Conservation (phyloP, 2,329 filamentous ascomycete genomes). For the Pseudogymnoascus destructans region DNA sequence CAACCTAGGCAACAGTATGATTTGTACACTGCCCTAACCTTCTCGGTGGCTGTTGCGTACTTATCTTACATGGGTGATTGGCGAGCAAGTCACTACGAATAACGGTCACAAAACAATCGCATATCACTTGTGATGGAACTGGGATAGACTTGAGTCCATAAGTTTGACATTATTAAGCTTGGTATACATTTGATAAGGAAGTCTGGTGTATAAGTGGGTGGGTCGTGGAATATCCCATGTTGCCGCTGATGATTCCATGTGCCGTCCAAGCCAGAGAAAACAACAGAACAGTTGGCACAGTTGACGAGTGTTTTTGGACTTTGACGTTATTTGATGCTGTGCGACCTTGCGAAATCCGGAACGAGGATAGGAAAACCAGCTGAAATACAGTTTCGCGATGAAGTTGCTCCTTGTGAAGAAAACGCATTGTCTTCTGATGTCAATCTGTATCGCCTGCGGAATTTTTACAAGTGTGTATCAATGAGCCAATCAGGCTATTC, state of each 20-base stretch:
- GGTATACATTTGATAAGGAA: constrained; percentile 1
- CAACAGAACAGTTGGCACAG: background rate
- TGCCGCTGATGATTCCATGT: background rate
- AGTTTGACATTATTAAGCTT: constrained; percentile 3
- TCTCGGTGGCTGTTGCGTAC: background rate
- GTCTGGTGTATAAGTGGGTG: background rate
- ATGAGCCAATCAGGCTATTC: constrained; percentile 14
- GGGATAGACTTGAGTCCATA: background rate
- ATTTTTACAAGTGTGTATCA: background rate
- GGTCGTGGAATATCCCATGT: background rate
- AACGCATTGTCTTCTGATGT: background rate
- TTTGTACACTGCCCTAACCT: too few species aligned
- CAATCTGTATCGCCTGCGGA: background rate
- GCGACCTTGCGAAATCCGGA: background rate
- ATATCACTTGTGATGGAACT: background rate
- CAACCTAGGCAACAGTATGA: too few species aligned
- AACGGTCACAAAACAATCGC: background rate
- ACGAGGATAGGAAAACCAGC: background rate
- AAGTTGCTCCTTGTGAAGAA: background rate
- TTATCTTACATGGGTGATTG: background rate
- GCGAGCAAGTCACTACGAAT: background rate
- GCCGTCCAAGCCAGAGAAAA: constrained; percentile 3
- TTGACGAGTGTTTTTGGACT: constrained; percentile 1
- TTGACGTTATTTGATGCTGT: constrained; percentile 2
- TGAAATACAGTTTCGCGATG: background rate